Evolutionary conservation across 148 eudicot species (phyloP), one percentile per base, ranked within the genome.

Genomic region (Cornus suecica): DNA sequence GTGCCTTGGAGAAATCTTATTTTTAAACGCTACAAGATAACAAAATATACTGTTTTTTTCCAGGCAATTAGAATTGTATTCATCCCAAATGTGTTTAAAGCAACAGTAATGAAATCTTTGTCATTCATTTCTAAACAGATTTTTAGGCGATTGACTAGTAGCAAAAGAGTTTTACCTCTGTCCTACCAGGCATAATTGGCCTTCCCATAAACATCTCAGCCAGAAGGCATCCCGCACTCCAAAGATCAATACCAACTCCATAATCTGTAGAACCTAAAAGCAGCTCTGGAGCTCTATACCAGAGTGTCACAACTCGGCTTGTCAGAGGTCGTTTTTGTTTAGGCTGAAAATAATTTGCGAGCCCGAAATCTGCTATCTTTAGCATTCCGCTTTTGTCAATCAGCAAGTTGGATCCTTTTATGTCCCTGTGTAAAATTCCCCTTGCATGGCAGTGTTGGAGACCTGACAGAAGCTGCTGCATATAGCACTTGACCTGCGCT

Each of bases 281-380:
- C 56, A 86, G 80, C 48, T 86, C 89, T 28, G 89, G 87, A 62
- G 89, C 89, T 74, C 86, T 83, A 56, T 86, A 86, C 87, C 89
- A 86, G 31, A 86, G 77, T 48, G 89, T 83, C 69, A 86, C 89
- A 52, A 86, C 89, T 45, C 87, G 75, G 78, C 83, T 83, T 26
- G 89, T 86, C 0, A 81, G 79, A 3, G 81, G 83, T 0, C 72
- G 73, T 58, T 81, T 83, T 28, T 73, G 58, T 62, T 56, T 83
- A 30, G 82, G 80, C 58, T 74, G 52, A 56, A 79, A 86, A 42
- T 24, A 68, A 56, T 86, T 86, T 28, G 89, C 85, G 15, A 86
- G 85, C n/a, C 89, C 86, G 54, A 86, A 86, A 81, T 86, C 89
- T 30, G 86, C 89, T 70, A 86, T 81, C 73, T 83, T 81, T 68